phyloP scores from a whole-genome alignment of 106 monocot genomes.

The Dendrobium officinale region DNA sequence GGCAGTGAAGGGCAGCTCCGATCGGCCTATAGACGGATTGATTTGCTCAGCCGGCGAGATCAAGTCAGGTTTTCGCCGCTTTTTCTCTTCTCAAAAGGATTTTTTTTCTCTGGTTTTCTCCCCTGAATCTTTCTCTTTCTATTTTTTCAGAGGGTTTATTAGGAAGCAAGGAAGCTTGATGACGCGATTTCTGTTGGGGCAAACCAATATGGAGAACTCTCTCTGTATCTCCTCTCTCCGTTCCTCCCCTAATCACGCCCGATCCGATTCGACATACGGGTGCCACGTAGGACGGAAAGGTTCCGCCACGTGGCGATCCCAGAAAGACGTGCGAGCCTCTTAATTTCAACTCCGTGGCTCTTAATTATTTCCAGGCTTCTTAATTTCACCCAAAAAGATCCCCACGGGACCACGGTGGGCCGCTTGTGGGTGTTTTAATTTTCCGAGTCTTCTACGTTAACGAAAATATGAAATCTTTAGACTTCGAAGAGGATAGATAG shows the following conservation, averaged over 20 bases:
- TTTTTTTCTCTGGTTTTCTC: not conserved
- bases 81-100: not conserved
- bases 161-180: not conserved
- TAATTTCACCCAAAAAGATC: not conserved
- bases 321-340: constrained; percentile 7
- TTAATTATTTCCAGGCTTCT: not conserved
- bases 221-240: not conserved
- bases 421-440: not conserved
- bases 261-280: not conserved
- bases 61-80: not conserved
- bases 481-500: not conserved
- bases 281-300: constrained; percentile 15
- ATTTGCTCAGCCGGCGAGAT: not conserved
- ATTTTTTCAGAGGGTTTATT: constrained; percentile 2
- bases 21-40: not conserved
- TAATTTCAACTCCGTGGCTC: not conserved
- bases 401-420: not conserved
- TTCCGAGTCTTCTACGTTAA: not conserved
- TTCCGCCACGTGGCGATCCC: constrained; percentile 10
- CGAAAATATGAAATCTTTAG: too few species aligned
- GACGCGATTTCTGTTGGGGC: constrained; percentile 20
- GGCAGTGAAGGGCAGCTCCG: not conserved
- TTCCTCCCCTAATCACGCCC: not conserved
- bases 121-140: constrained; percentile 6
- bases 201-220: not conserved